phyloP scores from a whole-genome alignment of 345 rosid genomes.

The Combretum micranthum region DNA sequence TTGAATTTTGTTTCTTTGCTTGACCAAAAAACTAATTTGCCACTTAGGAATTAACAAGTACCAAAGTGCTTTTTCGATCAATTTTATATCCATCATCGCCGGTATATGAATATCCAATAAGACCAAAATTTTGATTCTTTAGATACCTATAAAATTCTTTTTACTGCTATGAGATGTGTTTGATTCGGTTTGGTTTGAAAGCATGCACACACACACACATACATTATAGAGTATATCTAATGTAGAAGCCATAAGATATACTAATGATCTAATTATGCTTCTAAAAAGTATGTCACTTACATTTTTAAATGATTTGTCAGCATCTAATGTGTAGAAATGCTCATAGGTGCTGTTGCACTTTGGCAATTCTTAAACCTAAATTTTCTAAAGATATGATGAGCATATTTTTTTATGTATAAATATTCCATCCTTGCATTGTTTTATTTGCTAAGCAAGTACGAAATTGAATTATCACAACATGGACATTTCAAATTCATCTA shows the following conservation, averaged over 20 bases:
- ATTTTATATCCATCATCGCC: too few relatives aligned
- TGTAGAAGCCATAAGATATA: background rate
- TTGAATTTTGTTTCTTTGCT: background rate
- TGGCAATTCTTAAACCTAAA: background rate
- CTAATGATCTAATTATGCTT: background rate
- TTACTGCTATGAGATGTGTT: background rate
- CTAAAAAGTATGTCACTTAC: background rate
- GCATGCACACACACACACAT: background rate
- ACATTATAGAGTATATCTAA: background rate
- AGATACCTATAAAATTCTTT: background rate
- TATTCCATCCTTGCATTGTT: background rate
- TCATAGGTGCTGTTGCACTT: background rate
- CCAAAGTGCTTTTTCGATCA: too few relatives aligned
- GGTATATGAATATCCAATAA: background rate
- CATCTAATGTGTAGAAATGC: background rate
- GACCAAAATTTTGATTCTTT: background rate
- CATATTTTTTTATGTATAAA: background rate
- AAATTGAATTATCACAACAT: background rate
- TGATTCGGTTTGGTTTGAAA: background rate
- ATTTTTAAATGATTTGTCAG: background rate
- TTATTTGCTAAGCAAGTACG: background rate
- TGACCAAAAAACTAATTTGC: too few relatives aligned
- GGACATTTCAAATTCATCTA: constrained; percentile 2
- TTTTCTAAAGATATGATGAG: background rate
- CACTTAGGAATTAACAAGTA: too few relatives aligned